Evolutionary conservation across 2,329 filamentous ascomycete genomes (phyloP).

Genomic region (Colletotrichum abscissum): DNA sequence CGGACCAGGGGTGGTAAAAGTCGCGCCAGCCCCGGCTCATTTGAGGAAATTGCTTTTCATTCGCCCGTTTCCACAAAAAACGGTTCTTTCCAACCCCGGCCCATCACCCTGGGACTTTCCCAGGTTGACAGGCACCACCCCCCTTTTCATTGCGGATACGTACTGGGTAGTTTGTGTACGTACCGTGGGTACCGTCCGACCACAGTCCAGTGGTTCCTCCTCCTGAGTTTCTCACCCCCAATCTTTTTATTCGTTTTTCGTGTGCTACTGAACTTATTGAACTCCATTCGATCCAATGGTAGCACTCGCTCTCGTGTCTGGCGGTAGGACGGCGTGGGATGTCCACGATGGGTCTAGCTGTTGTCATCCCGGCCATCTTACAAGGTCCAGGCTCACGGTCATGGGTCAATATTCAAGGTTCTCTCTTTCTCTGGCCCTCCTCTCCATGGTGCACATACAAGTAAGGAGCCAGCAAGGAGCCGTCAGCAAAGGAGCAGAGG

Average conservation of each 20-base stretch:
- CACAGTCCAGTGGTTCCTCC: background rate
- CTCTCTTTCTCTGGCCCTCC: background rate
- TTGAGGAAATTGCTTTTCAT: constrained; percentile 38
- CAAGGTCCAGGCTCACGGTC: constrained; percentile 25
- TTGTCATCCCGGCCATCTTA: background rate
- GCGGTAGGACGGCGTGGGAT: background rate
- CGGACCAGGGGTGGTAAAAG: constrained; percentile 22
- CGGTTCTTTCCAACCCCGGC: constrained; percentile 4
- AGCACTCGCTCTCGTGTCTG: constrained; percentile 1
- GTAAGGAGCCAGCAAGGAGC: background rate
- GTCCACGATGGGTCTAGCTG: constrained; percentile 2
- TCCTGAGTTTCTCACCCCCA: background rate
- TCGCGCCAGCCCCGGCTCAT: constrained; percentile 35
- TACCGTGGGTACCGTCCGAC: background rate
- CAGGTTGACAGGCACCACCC: constrained; percentile 31
- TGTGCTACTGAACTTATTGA: constrained; percentile 16
- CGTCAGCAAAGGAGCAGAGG: background rate
- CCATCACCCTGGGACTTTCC: constrained; percentile 16
- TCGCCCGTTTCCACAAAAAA: constrained; percentile 33
- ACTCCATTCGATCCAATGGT: constrained; percentile 24
- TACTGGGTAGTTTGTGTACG: background rate
- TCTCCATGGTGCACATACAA: background rate
- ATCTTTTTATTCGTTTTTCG: background rate
- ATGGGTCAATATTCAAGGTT: constrained; percentile 9
- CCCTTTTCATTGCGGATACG: background rate